Evolutionary conservation across 257 asterid species (phyloP).

Genomic region (Thymus quinquecostatus): DNA sequence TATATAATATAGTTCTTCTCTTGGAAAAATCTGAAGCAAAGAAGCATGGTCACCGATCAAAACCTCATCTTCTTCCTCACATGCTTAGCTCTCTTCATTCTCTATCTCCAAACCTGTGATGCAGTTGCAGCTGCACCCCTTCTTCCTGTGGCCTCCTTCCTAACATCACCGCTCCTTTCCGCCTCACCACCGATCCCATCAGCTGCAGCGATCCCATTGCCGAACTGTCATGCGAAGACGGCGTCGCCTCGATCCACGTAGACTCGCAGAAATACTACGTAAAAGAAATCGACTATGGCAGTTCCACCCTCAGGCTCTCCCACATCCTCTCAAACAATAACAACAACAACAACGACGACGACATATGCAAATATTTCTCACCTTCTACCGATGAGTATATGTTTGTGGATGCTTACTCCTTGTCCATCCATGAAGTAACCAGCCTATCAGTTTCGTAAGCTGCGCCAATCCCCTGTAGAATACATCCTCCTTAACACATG

Average conservation of each 20-base stretch:
- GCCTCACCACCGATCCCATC: constrained; percentile 46
- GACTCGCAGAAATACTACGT: constrained; percentile 30
- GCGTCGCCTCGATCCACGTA: constrained; percentile 22
- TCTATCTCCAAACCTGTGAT: not conserved
- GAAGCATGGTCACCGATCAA: not conserved
- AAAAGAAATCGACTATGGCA: constrained; percentile 29
- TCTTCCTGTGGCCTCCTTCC: too few species aligned
- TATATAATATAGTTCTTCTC: too few species aligned
- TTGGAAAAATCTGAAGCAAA: not conserved
- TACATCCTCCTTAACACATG: too few species aligned
- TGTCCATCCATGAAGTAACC: too few species aligned
- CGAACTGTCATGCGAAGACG: constrained; percentile 39
- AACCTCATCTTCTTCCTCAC: not conserved
- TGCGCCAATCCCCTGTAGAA: too few species aligned
- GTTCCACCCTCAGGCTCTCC: too few species aligned
- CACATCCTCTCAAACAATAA: too few species aligned
- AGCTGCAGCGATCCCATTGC: constrained; percentile 42
- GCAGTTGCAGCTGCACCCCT: not conserved
- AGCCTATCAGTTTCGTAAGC: too few species aligned
- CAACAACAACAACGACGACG: too few species aligned
- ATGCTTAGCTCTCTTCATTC: not conserved
- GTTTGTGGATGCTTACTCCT: too few species aligned
- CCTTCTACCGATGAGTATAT: too few species aligned
- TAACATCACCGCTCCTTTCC: constrained; percentile 15
- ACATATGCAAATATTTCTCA: too few species aligned